Conservation (phyloP, 1,284 basidiomycete species). For the Bjerkandera adusta region DNA sequence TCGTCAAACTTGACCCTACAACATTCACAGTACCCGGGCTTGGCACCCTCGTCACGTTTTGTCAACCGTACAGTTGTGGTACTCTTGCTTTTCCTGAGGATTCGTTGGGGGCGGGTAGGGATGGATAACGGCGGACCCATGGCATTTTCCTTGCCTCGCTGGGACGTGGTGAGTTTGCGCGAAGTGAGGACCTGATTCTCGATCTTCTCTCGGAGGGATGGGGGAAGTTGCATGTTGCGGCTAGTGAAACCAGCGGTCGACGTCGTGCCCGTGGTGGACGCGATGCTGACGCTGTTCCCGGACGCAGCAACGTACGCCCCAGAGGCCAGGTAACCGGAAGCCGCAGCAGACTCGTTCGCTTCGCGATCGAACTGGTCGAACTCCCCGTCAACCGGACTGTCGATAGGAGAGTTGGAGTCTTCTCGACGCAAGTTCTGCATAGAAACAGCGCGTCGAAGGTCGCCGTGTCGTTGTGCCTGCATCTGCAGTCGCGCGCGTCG, state of each 20-base stretch:
- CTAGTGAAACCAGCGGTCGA: slow-evolving; percentile 62
- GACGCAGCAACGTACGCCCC: slow-evolving; percentile 82
- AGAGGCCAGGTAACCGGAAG: slow-evolving; percentile 69
- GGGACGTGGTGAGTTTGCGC: slow-evolving; percentile 42
- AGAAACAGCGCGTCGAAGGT: slow-evolving; percentile 75
- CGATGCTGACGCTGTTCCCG: slow-evolving; percentile 92
- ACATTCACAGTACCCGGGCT: slow-evolving; percentile 98
- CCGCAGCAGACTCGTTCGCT: slow-evolving; percentile 52
- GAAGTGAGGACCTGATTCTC: slow-evolving; percentile 66
- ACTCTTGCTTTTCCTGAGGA: slow-evolving; percentile 73
- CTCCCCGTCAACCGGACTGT: slow-evolving; percentile 46
- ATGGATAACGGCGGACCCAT: slow-evolving; percentile 69
- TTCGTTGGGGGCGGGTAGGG: slow-evolving; percentile 46
- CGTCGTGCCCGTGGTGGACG: slow-evolving; percentile 85
- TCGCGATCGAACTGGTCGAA: slow-evolving; percentile 39
- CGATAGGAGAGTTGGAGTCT: slow-evolving; percentile 31
- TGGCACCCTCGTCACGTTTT: slow-evolving; percentile 80
- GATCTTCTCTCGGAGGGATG: slow-evolving; percentile 52
- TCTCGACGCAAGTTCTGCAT: slow-evolving; percentile 72
- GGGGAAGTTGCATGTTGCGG: slow-evolving; percentile 46
- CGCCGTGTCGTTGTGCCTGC: slow-evolving; percentile 42
- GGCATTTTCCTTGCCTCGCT: slow-evolving; percentile 35
- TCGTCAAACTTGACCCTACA: slow-evolving; percentile 91
- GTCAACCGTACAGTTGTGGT: slow-evolving; percentile 74
- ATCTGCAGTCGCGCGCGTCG: slow-evolving; percentile 32